Conservation (phyloP, 1,139 yeast species). For the Geotrichum fermentans region DNA sequence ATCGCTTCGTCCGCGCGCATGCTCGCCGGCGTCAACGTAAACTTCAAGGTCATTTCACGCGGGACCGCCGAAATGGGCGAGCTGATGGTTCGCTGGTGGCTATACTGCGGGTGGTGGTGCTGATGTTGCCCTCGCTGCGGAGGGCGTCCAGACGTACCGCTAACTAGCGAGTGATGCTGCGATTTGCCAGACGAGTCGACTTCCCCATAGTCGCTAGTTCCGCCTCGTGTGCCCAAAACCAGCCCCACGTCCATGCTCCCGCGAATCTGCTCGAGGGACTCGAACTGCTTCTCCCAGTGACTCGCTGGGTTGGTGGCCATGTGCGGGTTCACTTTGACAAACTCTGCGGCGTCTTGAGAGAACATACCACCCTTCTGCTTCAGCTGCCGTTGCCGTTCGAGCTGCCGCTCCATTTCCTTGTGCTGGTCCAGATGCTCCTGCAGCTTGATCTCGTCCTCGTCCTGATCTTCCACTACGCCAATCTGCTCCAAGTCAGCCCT, state of each 20-base stretch:
- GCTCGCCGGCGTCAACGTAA: constrained; percentile 32
- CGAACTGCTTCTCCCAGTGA: not conserved
- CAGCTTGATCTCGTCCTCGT: not conserved
- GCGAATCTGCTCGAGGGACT: not conserved
- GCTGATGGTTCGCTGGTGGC: not conserved
- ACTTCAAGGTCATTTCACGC: constrained; percentile 33
- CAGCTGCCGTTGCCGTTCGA: too few species aligned
- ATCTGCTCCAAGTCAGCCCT: constrained; percentile 15
- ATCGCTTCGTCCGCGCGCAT: constrained; percentile 34
- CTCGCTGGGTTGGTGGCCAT: not conserved
- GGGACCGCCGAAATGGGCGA: constrained; percentile 19
- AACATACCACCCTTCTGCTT: too few species aligned
- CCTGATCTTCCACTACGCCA: not conserved
- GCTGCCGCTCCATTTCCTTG: not conserved
- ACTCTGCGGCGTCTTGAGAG: too few species aligned
- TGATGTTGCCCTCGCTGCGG: not conserved
- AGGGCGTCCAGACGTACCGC: too few species aligned
- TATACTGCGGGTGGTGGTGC: not conserved
- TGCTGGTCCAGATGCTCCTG: not conserved
- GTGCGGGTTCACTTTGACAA: too few species aligned
- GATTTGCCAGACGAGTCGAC: not conserved
- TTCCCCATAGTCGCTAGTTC: too few species aligned
- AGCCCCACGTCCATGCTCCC: not conserved
- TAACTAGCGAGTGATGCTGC: too few species aligned
- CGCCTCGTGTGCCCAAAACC: too few species aligned